These are phyloP conservation scores for Lecanosticta acicola DNA, from an alignment of 2,329 filamentous ascomycete genomes.

Conservation along the genomic window DNA sequence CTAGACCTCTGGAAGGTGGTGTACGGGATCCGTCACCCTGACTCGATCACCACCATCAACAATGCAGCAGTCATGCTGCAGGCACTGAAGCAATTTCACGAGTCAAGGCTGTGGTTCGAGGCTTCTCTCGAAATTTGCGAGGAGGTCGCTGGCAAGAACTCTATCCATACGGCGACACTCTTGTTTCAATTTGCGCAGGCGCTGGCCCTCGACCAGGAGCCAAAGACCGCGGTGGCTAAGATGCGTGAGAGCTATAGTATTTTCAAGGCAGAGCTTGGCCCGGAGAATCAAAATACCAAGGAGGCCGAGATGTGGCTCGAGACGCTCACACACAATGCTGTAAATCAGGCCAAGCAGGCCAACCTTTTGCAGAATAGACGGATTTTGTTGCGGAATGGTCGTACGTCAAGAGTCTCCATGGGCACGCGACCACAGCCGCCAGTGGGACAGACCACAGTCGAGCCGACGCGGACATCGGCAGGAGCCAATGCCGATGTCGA, in stretches of 20 bases:
- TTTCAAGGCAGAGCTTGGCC: slow-evolving; percentile 79
- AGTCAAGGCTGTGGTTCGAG: slow-evolving; percentile 96
- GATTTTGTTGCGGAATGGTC: slow-evolving; percentile 22
- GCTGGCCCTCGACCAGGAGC: slow-evolving; percentile 89
- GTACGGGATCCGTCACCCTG: slow-evolving; percentile 87
- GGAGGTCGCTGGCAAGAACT: slow-evolving; percentile 79
- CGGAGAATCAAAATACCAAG: slow-evolving; percentile 94
- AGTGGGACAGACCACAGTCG: slow-evolving; percentile 47
- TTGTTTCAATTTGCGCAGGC: slow-evolving; percentile 97
- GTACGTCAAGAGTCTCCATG: slow-evolving; percentile 53
- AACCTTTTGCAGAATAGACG: slow-evolving; percentile 39
- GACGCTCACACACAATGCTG: slow-evolving; percentile 91
- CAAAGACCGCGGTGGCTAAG: slow-evolving; percentile 80
- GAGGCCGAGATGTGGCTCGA: slow-evolving; percentile 96
- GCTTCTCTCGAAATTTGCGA: slow-evolving; percentile 85
- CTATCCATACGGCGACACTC: slow-evolving; percentile 87
- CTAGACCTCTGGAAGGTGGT: slow-evolving; percentile 95
- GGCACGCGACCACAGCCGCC: slow-evolving; percentile 58
- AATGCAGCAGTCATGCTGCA: slow-evolving; percentile 99
- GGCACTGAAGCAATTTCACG: slow-evolving; percentile 86
- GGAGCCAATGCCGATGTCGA: slow-evolving; percentile 34
- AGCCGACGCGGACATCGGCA: slow-evolving; percentile 54
- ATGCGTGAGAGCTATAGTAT: slow-evolving; percentile 98
- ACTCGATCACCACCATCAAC: slow-evolving; percentile 97
- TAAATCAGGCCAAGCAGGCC: slow-evolving; percentile 83